A percentile compares a stretch with the other conserved stretches of the same genome.
phyloP scores from a whole-genome alignment of 2,329 filamentous ascomycete species.

The Emmonsiellopsis sp. region DNA sequence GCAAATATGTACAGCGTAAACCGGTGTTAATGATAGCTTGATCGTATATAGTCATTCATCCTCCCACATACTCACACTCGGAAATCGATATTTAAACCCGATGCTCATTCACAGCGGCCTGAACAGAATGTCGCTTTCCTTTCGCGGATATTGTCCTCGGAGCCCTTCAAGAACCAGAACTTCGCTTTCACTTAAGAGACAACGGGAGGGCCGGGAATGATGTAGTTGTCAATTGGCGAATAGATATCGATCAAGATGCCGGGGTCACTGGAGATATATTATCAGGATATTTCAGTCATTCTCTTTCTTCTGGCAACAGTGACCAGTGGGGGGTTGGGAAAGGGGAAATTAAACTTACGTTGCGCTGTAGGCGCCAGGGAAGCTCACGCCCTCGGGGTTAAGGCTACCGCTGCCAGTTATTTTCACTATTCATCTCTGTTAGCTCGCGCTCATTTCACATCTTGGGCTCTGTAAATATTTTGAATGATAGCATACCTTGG shows the following conservation, averaged over 20 bases:
- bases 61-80: too few species aligned
- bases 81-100: too few species aligned
- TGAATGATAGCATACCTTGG: background rate
- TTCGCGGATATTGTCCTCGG: too few species aligned
- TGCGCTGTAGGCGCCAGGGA: constrained; percentile 7
- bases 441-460: constrained; percentile 26
- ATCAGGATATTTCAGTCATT: background rate
- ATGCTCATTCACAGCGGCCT: too few species aligned
- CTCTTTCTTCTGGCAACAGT: background rate
- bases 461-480: background rate
- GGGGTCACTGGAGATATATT: constrained; percentile 4
- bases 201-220: constrained; percentile 11
- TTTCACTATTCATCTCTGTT: constrained; percentile 27
- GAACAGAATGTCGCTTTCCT: too few species aligned
- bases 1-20: too few species aligned
- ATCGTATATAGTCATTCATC: too few species aligned
- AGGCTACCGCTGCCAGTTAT: constrained; percentile 24
- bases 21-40: too few species aligned
- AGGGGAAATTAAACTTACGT: background rate
- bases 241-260: constrained; percentile 12
- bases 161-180: too few species aligned
- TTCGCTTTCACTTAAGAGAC: background rate
- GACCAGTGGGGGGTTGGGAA: background rate
- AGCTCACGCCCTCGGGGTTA: constrained; percentile 3
- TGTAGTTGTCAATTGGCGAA: constrained; percentile 8